Evolutionary conservation across 202 grass and related monocot species (phyloP).

Genomic region (Musa balbisiana): DNA sequence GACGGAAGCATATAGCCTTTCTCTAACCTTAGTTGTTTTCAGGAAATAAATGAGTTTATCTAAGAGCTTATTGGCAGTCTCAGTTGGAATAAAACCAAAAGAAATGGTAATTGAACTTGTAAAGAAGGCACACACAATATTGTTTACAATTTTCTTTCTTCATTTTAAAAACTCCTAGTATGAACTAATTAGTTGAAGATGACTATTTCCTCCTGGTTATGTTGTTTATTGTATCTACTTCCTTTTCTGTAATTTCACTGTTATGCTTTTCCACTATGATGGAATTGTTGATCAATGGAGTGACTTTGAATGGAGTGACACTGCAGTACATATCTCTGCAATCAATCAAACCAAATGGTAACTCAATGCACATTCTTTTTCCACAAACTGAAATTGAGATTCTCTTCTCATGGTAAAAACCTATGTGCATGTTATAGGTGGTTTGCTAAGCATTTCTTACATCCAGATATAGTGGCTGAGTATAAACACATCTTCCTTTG

Average conservation of each 20-base stretch:
- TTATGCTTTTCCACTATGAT: constrained; percentile 19
- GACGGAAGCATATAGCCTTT: too few relatives aligned
- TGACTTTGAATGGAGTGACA: constrained; percentile 5
- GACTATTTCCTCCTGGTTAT: not conserved
- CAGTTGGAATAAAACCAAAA: constrained; percentile 19
- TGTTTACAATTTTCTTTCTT: too few relatives aligned
- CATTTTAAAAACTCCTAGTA: not conserved
- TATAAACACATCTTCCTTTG: not conserved
- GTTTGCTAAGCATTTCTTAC: not conserved
- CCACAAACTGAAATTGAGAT: not conserved
- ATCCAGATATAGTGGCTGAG: constrained; percentile 1
- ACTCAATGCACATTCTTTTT: not conserved
- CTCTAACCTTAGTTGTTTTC: too few relatives aligned
- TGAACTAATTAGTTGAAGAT: too few relatives aligned
- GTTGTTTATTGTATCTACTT: not conserved
- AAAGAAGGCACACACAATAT: not conserved
- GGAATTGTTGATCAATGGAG: constrained; percentile 12
- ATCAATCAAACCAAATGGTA: constrained; percentile 21
- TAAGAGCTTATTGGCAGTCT: constrained; percentile 12
- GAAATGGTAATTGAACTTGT: constrained; percentile 5
- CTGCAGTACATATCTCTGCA: not conserved
- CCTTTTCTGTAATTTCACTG: constrained; percentile 5
- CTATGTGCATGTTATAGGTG: not conserved
- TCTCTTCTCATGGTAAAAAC: too few relatives aligned
- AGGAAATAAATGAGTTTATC: not conserved